Conservation (phyloP, 1,139 yeast species). For the Scheffersomyces stambukii region DNA sequence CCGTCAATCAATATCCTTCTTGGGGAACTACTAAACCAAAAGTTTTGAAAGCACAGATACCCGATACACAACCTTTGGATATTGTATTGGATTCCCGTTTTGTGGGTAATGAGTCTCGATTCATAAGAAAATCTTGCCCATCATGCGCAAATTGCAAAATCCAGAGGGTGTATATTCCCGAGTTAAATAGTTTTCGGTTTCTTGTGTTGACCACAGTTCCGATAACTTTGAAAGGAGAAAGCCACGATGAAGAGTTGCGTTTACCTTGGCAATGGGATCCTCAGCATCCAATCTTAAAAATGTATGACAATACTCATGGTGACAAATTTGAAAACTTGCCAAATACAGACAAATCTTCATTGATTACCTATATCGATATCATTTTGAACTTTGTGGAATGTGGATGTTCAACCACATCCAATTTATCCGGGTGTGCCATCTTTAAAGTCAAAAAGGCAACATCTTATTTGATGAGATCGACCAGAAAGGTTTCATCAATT, state of each 20-base stretch:
- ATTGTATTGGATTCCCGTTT: slow-evolving; percentile 74
- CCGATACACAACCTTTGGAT: slow-evolving; percentile 26
- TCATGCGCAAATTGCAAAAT: slow-evolving; percentile 65
- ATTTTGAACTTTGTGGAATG: slow-evolving; percentile 54
- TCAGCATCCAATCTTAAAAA: slow-evolving; percentile 64
- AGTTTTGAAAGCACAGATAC: slow-evolving; percentile 38
- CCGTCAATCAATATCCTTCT: slow-evolving; percentile 70
- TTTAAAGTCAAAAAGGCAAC: slow-evolving; percentile 60
- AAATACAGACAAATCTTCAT: slow-evolving; percentile 47
- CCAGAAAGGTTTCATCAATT: slow-evolving; percentile 48
- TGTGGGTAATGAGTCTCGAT: slow-evolving; percentile 73
- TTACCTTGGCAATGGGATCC: slow-evolving; percentile 88
- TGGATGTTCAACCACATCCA: slow-evolving; percentile 56
- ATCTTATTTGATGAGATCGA: slow-evolving; percentile 52
- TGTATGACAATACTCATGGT: slow-evolving; percentile 28
- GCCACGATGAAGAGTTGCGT: slow-evolving; percentile 58
- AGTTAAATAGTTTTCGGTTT: slow-evolving; percentile 46
- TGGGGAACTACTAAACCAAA: slow-evolving; percentile 85
- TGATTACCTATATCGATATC: slow-evolving; percentile 60
- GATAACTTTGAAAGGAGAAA: slow-evolving; percentile 32
- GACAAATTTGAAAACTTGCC: slow-evolving; percentile 47
- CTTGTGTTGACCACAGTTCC: slow-evolving; percentile 55
- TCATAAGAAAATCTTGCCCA: slow-evolving; percentile 69
- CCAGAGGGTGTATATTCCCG: slow-evolving; percentile 48
- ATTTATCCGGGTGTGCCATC: slow-evolving; percentile 48